phyloP scores from a whole-genome alignment of 139 green algal genomes.

The Yamagishiella unicocca region DNA sequence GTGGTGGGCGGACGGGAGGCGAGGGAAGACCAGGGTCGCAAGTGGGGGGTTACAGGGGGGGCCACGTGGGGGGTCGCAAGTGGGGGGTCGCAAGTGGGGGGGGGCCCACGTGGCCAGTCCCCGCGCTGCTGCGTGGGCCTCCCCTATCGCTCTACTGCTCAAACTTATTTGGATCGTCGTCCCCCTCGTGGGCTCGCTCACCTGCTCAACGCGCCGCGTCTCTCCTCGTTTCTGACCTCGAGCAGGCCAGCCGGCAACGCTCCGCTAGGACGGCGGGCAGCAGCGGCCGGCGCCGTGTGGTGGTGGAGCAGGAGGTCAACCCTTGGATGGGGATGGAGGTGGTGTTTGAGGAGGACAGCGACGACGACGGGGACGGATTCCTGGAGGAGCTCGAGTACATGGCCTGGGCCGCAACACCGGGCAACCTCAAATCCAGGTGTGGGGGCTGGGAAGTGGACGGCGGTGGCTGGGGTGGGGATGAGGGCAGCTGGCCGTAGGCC shows the following conservation, averaged over 20 bases:
- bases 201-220: neutral
- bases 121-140: too few species aligned
- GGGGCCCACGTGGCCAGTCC: too few species aligned
- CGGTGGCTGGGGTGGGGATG: too few species aligned
- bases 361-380: slow-evolving; percentile 8
- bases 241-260: neutral
- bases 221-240: too few species aligned
- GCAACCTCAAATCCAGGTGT: neutral
- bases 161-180: too few species aligned
- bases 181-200: neutral
- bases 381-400: slow-evolving; percentile 14
- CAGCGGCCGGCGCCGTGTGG: neutral
- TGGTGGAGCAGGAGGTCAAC: neutral
- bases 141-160: too few species aligned
- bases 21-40: too few species aligned
- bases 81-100: too few species aligned
- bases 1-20: too few species aligned
- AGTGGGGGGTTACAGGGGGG: too few species aligned
- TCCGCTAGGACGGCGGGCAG: neutral
- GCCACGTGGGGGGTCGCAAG: too few species aligned
- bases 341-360: neutral
- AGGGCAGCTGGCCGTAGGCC: too few species aligned
- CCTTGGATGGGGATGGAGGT: neutral
- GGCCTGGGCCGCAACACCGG: neutral
- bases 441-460: neutral